Evolutionary conservation across 768 basidiomycete genomes (phyloP).

Genomic region (Kwoniella shandongensis): DNA sequence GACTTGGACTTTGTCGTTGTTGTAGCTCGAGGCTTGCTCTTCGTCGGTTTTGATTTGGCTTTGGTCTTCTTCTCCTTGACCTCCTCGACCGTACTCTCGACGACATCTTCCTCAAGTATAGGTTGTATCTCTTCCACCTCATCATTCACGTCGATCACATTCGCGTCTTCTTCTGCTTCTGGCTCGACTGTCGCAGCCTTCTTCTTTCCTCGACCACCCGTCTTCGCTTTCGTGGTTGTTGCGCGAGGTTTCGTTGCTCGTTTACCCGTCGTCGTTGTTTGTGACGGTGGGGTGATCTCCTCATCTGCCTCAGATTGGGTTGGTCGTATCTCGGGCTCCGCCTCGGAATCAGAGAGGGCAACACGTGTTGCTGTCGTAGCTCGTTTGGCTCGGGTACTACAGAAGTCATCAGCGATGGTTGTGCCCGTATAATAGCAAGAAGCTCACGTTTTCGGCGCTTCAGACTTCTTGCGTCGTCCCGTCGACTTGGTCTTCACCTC

Average conservation of each 20-base stretch:
- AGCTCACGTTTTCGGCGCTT: conserved; percentile 19
- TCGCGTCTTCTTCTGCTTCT: conserved; percentile 9
- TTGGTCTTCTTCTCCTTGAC: conserved; percentile 12
- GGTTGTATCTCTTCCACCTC: conserved; percentile 8
- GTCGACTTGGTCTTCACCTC: conserved; percentile 4
- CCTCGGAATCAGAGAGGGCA: conserved; percentile 12
- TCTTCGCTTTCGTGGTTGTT: conserved; percentile 8
- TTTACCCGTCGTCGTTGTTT: conserved; percentile 4
- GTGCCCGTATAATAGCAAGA: background rate
- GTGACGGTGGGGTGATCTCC: conserved; percentile 3
- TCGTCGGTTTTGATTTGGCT: conserved; percentile 8
- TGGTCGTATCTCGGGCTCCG: conserved; percentile 4
- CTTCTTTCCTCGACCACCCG: conserved; percentile 14
- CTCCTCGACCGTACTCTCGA: conserved; percentile 2
- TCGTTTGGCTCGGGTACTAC: conserved; percentile 18
- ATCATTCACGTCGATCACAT: conserved; percentile 5
- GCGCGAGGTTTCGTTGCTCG: conserved; percentile 19
- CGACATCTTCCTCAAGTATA: conserved; percentile 3
- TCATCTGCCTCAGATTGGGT: conserved; percentile 11
- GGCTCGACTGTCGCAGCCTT: conserved; percentile 6
- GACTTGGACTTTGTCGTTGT: conserved; percentile 6
- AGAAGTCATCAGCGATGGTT: background rate
- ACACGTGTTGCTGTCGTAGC: conserved; percentile 14
- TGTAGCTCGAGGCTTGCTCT: conserved; percentile 11
- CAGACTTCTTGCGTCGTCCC: conserved; percentile 11